Conservation (phyloP, 805 yeast genomes). For the Schwanniomyces sp. region DNA sequence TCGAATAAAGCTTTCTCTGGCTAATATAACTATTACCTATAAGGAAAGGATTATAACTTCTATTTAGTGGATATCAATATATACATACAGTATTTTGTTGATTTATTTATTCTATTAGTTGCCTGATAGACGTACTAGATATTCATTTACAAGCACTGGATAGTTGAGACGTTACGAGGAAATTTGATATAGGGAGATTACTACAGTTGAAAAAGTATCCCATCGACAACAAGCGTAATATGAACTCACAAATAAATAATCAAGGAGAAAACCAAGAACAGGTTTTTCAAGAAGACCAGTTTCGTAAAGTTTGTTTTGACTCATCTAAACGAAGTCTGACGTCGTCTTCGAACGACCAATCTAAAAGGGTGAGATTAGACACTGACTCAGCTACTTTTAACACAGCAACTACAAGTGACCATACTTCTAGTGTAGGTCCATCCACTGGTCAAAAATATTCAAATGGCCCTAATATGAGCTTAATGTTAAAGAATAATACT, state of each 20-base stretch:
- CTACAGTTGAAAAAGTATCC: neutral
- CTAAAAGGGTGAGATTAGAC: slow-evolving; percentile 22
- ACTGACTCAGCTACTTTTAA: slow-evolving; percentile 2
- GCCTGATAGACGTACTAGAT: neutral
- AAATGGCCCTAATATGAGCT: slow-evolving; percentile 1
- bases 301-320: slow-evolving; percentile 34
- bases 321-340: slow-evolving; percentile 9
- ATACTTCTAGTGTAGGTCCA: neutral
- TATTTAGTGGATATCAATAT: neutral
- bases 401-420: neutral
- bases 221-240: slow-evolving; percentile 5
- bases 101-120: neutral
- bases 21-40: neutral
- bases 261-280: slow-evolving; percentile 30
- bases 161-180: neutral
- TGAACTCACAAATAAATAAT: slow-evolving; percentile 33
- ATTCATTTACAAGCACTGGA: neutral
- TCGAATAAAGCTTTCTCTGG: neutral
- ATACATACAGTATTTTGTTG: neutral
- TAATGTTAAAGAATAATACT: slow-evolving; percentile 6
- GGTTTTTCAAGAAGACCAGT: slow-evolving; percentile 29
- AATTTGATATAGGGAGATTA: neutral
- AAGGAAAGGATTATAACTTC: neutral
- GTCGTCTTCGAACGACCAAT: slow-evolving; percentile 10
- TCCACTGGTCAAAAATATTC: neutral